Conservation (phyloP, 306 rosid genomes). For the Vigna hirtella region DNA sequence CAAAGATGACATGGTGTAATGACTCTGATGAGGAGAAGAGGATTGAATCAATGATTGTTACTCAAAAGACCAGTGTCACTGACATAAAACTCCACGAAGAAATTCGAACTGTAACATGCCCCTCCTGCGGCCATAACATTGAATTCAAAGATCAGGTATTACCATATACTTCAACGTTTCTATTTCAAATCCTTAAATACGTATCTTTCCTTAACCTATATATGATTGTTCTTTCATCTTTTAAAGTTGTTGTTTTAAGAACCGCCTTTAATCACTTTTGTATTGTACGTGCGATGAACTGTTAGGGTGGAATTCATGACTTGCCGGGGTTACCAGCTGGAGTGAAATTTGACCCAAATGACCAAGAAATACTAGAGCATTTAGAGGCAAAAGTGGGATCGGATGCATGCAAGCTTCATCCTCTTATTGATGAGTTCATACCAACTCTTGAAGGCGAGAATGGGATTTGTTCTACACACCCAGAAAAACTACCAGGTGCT, state of each 20-base stretch:
- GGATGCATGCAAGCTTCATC: slow-evolving; percentile 78
- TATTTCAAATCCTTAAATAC: no score
- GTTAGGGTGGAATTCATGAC: slow-evolving; percentile 64
- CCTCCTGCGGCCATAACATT: slow-evolving; percentile 77
- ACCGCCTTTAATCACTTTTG: background rate
- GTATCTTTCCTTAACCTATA: background rate
- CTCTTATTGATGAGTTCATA: slow-evolving; percentile 83
- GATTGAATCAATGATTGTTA: slow-evolving; percentile 27
- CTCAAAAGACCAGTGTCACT: background rate
- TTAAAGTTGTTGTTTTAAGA: background rate
- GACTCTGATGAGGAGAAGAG: slow-evolving; percentile 61
- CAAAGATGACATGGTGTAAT: slow-evolving; percentile 75
- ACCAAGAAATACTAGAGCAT: slow-evolving; percentile 81
- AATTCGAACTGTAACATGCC: slow-evolving; percentile 61
- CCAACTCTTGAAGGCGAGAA: slow-evolving; percentile 86
- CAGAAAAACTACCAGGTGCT: slow-evolving; percentile 89
- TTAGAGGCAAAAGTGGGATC: slow-evolving; percentile 76
- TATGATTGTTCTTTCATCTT: background rate
- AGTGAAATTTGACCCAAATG: slow-evolving; percentile 91
- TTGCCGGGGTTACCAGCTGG: slow-evolving; percentile 91
- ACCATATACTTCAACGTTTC: background rate
- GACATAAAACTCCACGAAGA: slow-evolving; percentile 40
- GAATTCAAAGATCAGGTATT: slow-evolving; percentile 74
- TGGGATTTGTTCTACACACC: slow-evolving; percentile 97
- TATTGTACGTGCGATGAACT: background rate